These are phyloP conservation scores for Fusarium hostae DNA, from an alignment of 2,329 filamentous ascomycete species.

Conservation along the genomic window DNA sequence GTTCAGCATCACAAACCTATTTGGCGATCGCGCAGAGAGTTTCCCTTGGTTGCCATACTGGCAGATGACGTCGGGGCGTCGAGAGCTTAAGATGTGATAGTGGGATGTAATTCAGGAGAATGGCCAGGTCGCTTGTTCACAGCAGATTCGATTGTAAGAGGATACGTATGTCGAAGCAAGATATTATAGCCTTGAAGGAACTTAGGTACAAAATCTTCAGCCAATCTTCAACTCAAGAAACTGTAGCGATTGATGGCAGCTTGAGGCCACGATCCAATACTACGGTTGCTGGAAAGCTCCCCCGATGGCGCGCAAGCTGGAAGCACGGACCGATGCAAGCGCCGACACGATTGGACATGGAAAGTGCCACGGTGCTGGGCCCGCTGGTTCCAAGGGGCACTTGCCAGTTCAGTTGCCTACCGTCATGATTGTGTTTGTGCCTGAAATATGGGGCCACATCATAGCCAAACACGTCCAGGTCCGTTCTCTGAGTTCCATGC, in stretches of 20 bases:
- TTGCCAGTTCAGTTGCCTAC: conserved; percentile 4
- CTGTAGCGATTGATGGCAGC: conserved; percentile 31
- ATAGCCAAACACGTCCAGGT: conserved; percentile 34
- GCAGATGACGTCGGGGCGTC: conserved; percentile 39
- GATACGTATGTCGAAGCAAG: not conserved
- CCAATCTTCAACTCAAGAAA: conserved; percentile 12
- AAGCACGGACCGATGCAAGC: conserved; percentile 46
- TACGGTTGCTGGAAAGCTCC: conserved; percentile 37
- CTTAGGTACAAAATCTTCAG: not conserved
- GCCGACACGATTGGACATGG: conserved; percentile 39
- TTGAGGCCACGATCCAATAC: conserved; percentile 46
- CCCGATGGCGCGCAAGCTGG: conserved; percentile 34
- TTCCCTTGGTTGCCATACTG: conserved; percentile 59
- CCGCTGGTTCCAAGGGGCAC: conserved; percentile 25
- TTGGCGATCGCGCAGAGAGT: conserved; percentile 62
- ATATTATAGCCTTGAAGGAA: not conserved
- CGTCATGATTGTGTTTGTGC: conserved; percentile 43
- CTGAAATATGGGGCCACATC: conserved; percentile 49
- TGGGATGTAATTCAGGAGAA: conserved; percentile 39
- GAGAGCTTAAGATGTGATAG: conserved; percentile 33
- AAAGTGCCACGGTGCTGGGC: conserved; percentile 21
- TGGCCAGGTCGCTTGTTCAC: conserved; percentile 5
- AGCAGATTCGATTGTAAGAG: not conserved
- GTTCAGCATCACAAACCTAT: conserved; percentile 51
- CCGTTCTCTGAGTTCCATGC: conserved; percentile 34